Conservation (phyloP, 2,329 filamentous ascomycete genomes). For the Alternaria solani region DNA sequence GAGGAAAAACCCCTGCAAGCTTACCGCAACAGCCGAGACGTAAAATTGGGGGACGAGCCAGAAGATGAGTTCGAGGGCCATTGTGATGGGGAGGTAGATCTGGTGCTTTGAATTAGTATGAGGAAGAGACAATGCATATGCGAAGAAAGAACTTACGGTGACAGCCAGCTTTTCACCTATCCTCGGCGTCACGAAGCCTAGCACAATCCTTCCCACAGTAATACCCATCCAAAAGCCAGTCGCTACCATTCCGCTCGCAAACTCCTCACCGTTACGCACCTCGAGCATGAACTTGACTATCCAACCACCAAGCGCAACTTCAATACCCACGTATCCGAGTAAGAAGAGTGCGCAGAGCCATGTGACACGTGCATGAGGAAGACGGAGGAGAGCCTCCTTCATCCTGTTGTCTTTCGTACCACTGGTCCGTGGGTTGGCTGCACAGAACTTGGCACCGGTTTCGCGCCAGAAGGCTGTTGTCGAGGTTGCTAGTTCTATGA, state of each 20-base stretch:
- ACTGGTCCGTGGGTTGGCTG: conserved; percentile 56
- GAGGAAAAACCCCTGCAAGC: conserved; percentile 78
- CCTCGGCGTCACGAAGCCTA: conserved; percentile 78
- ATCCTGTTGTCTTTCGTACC: conserved; percentile 59
- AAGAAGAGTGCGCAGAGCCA: conserved; percentile 80
- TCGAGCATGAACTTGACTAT: conserved; percentile 84
- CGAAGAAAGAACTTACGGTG: conserved; percentile 41
- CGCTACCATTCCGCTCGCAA: conserved; percentile 76
- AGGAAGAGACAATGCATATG: neutral
- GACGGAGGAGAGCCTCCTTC: conserved; percentile 58
- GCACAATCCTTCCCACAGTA: conserved; percentile 73
- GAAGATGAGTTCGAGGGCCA: conserved; percentile 74
- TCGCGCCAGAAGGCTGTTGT: conserved; percentile 69
- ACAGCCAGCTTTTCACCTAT: conserved; percentile 73
- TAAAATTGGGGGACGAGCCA: conserved; percentile 83
- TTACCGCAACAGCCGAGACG: conserved; percentile 74
- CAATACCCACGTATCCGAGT: conserved; percentile 79
- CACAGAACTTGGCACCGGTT: conserved; percentile 66
- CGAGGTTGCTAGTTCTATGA: conserved; percentile 63
- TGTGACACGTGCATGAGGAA: conserved; percentile 63
- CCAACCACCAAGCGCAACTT: conserved; percentile 81
- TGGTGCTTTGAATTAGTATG: conserved; percentile 17
- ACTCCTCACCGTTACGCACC: conserved; percentile 72
- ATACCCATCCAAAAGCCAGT: conserved; percentile 88
- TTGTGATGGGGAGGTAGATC: conserved; percentile 70